Percentiles rank a stretch among this genome's conserved stretches.
Conservation (phyloP, 176 grass and related monocot species). For the Carex myosuroides region DNA sequence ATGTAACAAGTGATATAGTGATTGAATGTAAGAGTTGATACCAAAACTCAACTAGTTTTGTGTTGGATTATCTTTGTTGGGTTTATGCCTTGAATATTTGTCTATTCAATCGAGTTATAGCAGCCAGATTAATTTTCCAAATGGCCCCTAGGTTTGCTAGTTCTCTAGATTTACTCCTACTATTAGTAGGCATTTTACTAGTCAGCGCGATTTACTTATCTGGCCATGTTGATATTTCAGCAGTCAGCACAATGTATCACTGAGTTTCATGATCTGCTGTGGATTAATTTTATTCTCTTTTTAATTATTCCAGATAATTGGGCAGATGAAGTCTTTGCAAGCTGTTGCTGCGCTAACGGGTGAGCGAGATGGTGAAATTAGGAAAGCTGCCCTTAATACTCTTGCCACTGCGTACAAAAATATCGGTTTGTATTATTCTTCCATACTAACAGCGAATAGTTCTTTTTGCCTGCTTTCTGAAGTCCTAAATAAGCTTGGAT, state of each 20-base stretch:
- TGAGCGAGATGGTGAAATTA: constrained; percentile 92
- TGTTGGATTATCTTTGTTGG: not conserved
- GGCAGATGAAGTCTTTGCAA: constrained; percentile 92
- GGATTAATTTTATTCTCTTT: not conserved
- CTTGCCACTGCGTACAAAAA: constrained; percentile 97
- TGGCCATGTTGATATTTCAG: not conserved
- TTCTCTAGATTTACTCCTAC: not conserved
- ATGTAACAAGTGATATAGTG: not conserved
- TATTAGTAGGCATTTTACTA: not conserved
- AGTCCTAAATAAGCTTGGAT: not conserved
- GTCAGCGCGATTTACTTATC: constrained; percentile 1
- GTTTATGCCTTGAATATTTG: not conserved
- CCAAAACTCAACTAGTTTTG: not conserved
- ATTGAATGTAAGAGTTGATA: not conserved
- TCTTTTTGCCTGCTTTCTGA: not conserved
- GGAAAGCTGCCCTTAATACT: constrained; percentile 95
- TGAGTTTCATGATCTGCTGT: not conserved
- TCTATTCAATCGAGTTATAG: not conserved
- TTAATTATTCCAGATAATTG: constrained; percentile 65
- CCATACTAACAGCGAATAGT: not conserved
- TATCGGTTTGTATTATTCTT: constrained; percentile 40
- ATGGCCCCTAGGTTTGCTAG: not conserved
- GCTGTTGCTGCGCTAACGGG: constrained; percentile 80
- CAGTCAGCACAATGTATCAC: not conserved
- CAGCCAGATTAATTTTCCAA: not conserved